phyloP scores from a whole-genome alignment of 768 basidiomycete species.

The Termitomyces sp. region DNA sequence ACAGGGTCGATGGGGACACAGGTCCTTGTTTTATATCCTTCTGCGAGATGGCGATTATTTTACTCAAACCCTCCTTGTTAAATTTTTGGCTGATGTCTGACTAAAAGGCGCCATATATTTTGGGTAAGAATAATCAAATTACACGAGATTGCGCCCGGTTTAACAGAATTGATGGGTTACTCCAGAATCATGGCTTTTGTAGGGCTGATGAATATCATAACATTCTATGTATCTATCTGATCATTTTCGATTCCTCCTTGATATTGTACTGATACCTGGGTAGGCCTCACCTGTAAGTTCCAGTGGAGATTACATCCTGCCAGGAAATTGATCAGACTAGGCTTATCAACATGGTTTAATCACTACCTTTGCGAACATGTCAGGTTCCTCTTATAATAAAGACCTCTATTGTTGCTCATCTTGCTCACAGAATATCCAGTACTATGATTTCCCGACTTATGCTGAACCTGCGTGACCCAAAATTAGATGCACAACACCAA shows the following conservation, averaged over 20 bases:
- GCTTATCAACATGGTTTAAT: slow-evolving; percentile 18
- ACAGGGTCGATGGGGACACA: slow-evolving; percentile 16
- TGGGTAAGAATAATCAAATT: slow-evolving; percentile 22
- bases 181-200: slow-evolving; percentile 20
- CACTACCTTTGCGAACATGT: slow-evolving; percentile 22
- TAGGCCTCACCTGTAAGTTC: slow-evolving; percentile 15
- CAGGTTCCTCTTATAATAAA: neutral
- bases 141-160: neutral
- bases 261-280: neutral
- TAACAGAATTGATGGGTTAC: neutral
- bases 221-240: slow-evolving; percentile 18
- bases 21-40: slow-evolving; percentile 28
- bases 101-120: slow-evolving; percentile 37
- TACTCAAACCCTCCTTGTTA: neutral
- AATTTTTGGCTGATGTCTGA: neutral
- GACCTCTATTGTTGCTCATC: neutral
- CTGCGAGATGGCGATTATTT: slow-evolving; percentile 39
- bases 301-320: neutral
- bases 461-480: slow-evolving; percentile 28
- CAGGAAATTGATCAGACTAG: neutral
- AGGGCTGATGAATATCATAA: slow-evolving; percentile 17
- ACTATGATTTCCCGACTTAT: slow-evolving; percentile 28
- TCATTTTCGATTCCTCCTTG: neutral
- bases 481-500: slow-evolving; percentile 8
- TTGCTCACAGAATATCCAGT: slow-evolving; percentile 22